Base-by-base conservation (phyloP, 202 grass and related monocot species). In the Alloteropsis angusta region DNA sequence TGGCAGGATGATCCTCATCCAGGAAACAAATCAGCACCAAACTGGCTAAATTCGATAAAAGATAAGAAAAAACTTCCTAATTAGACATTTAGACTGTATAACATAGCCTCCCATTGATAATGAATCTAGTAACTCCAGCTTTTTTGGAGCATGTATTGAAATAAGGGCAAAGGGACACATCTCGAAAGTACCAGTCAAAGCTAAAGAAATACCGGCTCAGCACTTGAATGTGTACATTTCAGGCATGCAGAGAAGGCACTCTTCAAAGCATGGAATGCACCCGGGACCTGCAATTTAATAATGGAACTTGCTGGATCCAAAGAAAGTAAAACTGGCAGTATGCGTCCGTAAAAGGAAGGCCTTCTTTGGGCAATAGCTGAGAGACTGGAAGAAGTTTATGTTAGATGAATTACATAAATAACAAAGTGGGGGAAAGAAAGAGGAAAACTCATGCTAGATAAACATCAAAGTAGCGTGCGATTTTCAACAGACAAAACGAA, bases 191-290 rank as follows among this genome's bases (percentile, higher is more conserved):
- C 17, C 25, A 83, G 34, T 68, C 36, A 4, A 88, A 69, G 68
- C 14, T 61, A 85, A 70, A 86, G 71, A 79, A 87, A 80, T 97
- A 97, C 94, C 85, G 94, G 94, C 83, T 97, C 94, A 56, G 94
- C 94, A 88, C 94, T 97, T 83, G 94, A 94, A 81, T 97, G 94
- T 78, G 91, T 94, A 83, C 94, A 97, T 90, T 97, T 88, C 71
- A 90, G 83, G 76, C 91, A 97, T 82, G 81, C 89, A 45, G 85
- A 59, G 80, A 97, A 94, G 22, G 91, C 91, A 75, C 54, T 94
- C 81, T 92, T 94, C 77, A 97, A 87, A 60, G 89, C 94, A 87
- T 97, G 94, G 74, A 93, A 90, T 78, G 94, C 80, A 37, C 85
- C 85, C 18, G 91, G 91, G 68, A 97, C 73, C 65, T 52, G 80